Evolutionary conservation across 441 rosid genomes (phyloP).

Genomic region (Flueggea neowawraea): DNA sequence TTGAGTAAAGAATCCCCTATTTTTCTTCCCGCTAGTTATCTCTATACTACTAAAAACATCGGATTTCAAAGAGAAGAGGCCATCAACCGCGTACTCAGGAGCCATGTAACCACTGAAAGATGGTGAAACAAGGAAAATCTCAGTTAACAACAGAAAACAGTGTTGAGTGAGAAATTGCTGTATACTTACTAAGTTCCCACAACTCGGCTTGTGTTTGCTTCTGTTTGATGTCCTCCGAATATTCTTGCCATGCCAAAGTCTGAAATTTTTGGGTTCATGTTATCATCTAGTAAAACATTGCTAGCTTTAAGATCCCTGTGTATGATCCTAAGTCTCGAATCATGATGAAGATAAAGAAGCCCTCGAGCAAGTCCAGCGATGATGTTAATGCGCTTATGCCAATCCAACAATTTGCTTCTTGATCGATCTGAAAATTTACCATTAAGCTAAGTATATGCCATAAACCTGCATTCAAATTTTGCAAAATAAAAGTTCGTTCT

Average conservation of each 20-base stretch:
- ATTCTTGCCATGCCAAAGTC: conserved; percentile 21
- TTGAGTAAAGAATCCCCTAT: conserved; percentile 14
- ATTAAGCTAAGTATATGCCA: not conserved
- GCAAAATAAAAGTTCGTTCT: not conserved
- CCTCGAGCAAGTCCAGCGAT: conserved; percentile 16
- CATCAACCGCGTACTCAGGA: conserved; percentile 19
- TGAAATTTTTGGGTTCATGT: conserved; percentile 21
- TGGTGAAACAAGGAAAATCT: no score
- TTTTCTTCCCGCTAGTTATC: conserved; percentile 15
- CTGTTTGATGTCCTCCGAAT: conserved; percentile 17
- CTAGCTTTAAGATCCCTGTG: no score
- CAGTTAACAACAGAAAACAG: not conserved
- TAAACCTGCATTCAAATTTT: not conserved
- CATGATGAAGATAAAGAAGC: conserved; percentile 21
- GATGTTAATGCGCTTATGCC: conserved; percentile 7
- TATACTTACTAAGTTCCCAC: conserved; percentile 17
- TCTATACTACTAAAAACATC: conserved; percentile 20
- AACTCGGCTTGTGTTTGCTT: conserved; percentile 13
- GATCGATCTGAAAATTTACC: conserved; percentile 7
- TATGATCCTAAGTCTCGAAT: conserved; percentile 17
- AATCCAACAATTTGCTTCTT: conserved; percentile 12
- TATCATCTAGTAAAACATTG: conserved; percentile 15
- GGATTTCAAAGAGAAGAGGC: conserved; percentile 19
- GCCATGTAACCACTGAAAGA: conserved; percentile 18
- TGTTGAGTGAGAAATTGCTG: no score